Base-by-base conservation (phyloP, 176 grass and related monocot genomes). In the Rhipidocladum racemiflorum region DNA sequence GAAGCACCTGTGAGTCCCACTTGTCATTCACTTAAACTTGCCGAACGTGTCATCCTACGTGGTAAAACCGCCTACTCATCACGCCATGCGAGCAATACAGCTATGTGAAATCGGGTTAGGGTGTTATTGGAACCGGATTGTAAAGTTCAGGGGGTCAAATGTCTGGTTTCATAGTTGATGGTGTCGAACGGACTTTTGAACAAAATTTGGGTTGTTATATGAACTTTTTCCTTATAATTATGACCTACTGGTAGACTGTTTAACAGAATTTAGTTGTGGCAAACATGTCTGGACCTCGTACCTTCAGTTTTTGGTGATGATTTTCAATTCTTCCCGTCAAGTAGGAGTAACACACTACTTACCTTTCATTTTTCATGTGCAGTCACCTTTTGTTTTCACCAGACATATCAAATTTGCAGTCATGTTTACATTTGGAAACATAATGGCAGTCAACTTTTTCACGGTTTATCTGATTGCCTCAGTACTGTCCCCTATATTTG, bases 361-460 rank as follows among this genome's bases (percentile, higher is more conserved):
- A 87, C 44, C 24, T 61, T 46, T 81, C 21, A 44, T 49, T 77
- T 78, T 78, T 35, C 55, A 76, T 84, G 50, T 75, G 75, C 87
- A 98, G 90, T 92, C 92, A 38, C 87, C 93, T 72, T 15, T 95
- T 70, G 90, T 94, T 60, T 95, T 98, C 27, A 16, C 44, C 46
- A 89, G 71, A 61, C 92, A 90, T 59, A 91, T 98, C 88, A 98
- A 98, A 89, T 98, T 98, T 68, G 80, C 90, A 9, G 6, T 95
- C 39, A 59, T 98, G 77, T 98, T 98, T 84, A 93, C 90, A 21
- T 91, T 98, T 85, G 96, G 96, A 74, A 93, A 95, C 84, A 87
- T 93, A 45, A 75, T 94, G 65, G 96, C 96, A 79, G 86, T 95
- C 82, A 44, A 25, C 35, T 46, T 80, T 85, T 15, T 73, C 14